These are phyloP conservation scores for Avena insularis DNA, from an alignment of 176 grass and related monocot species.

Conservation along the genomic window DNA sequence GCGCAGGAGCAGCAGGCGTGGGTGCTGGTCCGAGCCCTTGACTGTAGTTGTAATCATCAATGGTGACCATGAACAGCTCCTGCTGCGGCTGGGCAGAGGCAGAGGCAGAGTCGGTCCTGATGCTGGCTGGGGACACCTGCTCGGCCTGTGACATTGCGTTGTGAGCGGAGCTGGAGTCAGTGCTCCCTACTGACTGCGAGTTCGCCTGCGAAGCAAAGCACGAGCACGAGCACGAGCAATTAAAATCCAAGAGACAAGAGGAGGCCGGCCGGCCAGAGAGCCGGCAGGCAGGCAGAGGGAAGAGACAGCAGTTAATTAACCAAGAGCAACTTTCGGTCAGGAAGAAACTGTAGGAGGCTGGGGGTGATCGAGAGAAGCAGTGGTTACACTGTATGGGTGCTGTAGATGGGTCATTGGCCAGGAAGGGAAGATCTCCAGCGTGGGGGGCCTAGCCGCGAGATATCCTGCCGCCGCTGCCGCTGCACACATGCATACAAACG, in stretches of 20 bases:
- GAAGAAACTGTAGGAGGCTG: conserved; percentile 47
- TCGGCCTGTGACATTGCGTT: conserved; percentile 63
- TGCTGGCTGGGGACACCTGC: conserved; percentile 63
- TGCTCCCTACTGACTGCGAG: conserved; percentile 79
- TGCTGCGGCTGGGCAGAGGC: conserved; percentile 40
- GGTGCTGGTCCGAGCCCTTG: conserved; percentile 37
- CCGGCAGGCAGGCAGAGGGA: conserved; percentile 23
- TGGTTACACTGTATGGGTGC: conserved; percentile 63
- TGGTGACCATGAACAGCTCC: conserved; percentile 66
- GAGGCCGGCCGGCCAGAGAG: background rate
- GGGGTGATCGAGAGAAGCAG: conserved; percentile 49
- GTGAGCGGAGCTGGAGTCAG: conserved; percentile 80
- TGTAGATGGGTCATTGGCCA: conserved; percentile 82
- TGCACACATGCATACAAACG: conserved; percentile 59
- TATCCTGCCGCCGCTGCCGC: conserved; percentile 62
- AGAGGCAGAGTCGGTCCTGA: conserved; percentile 44
- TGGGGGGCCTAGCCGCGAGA: conserved; percentile 65
- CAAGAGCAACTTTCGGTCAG: conserved; percentile 57
- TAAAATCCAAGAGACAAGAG: conserved; percentile 49
- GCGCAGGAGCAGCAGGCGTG: conserved; percentile 31
- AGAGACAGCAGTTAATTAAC: conserved; percentile 53
- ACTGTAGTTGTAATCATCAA: conserved; percentile 66
- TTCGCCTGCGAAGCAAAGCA: conserved; percentile 54
- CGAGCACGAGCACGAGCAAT: conserved; percentile 6
- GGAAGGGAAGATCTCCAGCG: conserved; percentile 89